Percentiles rank a stretch among this genome's conserved stretches.
These are phyloP conservation scores for Cordyceps militaris DNA, from an alignment of 2,329 filamentous ascomycete genomes.

Conservation along the genomic window DNA sequence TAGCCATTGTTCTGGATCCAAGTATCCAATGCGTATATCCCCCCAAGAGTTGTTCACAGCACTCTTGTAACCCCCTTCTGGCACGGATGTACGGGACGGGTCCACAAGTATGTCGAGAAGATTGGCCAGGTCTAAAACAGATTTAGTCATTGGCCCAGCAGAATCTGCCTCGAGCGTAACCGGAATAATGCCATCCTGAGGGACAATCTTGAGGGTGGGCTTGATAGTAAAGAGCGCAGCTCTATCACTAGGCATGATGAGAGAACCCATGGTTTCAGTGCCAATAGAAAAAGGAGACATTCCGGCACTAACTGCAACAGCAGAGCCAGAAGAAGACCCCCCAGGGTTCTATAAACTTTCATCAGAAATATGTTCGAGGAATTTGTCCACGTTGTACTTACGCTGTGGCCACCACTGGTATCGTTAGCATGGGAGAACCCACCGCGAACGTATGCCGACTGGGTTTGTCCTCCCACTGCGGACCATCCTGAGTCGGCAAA, in stretches of 20 bases:
- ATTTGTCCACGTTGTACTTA: background rate
- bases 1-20: slow-evolving; percentile 15
- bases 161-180: slow-evolving; percentile 9
- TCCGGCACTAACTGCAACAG: slow-evolving; percentile 45
- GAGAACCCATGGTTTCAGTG: slow-evolving; percentile 39
- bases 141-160: slow-evolving; percentile 14
- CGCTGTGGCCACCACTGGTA: slow-evolving; percentile 12
- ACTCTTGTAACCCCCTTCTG: slow-evolving; percentile 6
- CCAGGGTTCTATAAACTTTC: slow-evolving; percentile 25
- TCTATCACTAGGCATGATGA: slow-evolving; percentile 13
- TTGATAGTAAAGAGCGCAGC: slow-evolving; percentile 15
- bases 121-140: slow-evolving; percentile 10
- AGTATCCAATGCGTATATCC: slow-evolving; percentile 10
- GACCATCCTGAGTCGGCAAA: slow-evolving; percentile 14
- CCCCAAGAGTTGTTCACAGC: slow-evolving; percentile 12
- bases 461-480: slow-evolving; percentile 14
- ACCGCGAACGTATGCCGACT: slow-evolving; percentile 13
- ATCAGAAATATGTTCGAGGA: background rate
- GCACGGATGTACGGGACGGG: background rate
- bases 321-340: slow-evolving; percentile 50
- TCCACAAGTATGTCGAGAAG: slow-evolving; percentile 11
- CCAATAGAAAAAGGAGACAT: slow-evolving; percentile 50
- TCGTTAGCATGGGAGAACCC: slow-evolving; percentile 8
- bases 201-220: slow-evolving; percentile 10
- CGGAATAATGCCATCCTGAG: slow-evolving; percentile 10